Evolutionary conservation across 1,139 yeast species (phyloP), one percentile per base, ranked within the genome.

Genomic region (Ashbya aceris): DNA sequence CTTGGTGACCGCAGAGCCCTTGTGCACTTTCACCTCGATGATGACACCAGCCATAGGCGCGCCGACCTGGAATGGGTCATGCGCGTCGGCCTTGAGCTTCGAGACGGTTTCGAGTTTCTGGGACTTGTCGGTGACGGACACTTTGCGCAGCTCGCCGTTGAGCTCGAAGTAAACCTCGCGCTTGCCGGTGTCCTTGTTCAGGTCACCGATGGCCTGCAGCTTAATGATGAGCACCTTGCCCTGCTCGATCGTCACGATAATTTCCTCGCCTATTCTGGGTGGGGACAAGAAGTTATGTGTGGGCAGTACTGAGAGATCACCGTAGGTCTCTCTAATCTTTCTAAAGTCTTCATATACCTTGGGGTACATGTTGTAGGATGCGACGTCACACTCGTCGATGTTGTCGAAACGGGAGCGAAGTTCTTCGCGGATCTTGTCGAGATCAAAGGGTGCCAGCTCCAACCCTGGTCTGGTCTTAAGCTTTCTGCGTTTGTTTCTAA

Each of bases 21-120:
- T 77, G 69, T 86, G 84, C 48, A 86, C 84, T 61, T 94, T 85
- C 45, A 91, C 82, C 68, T 93, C 98, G 53, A 91, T 86, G 46
- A 91, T 87, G 49, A 91, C 97, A 70, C 99, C 99, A 29, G 97
- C 94, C 98, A 91, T 91, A 66, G 98, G 99, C 4, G 98, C 95
- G 54, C 97, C 98, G 50, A 93, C 82, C 54, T 93, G 96, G 60
- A 82, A 83, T 46, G 95, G 87, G 64, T 85, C 83, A 61, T 76
- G 79, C 12, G 79, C 71, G 53, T 81, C 84, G 39, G 97, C 98
- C 76, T 91, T 93, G 53, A 89, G 83, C 64, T 96, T 83, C 27
- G 93, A 71, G 50, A 83, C 76, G 39, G 85, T 76, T 66, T 86
- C 96, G 46, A 89, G 78, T 40, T 89, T 79, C 42, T 87, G 87